Conservation (phyloP, 257 asterid species). For the Solanum appendiculatum region DNA sequence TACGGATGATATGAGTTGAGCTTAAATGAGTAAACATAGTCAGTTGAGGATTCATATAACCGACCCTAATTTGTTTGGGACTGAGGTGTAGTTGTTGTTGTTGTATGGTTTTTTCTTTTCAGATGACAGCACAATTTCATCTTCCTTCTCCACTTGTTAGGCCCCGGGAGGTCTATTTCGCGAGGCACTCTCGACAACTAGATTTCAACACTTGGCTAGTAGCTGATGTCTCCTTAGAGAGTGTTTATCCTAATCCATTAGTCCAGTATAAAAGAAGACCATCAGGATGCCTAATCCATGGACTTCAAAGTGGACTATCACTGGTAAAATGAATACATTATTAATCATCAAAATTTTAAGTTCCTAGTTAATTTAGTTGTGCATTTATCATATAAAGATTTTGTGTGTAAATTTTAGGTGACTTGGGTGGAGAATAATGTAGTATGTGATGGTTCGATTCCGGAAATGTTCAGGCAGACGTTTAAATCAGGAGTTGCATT, state of each 20-base stretch:
- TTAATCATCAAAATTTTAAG: neutral
- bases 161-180: constrained; percentile 33
- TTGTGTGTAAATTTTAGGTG: constrained; percentile 13
- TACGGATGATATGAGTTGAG: constrained; percentile 17
- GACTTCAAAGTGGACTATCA: constrained; percentile 29
- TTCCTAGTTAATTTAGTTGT: neutral
- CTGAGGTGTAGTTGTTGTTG: neutral
- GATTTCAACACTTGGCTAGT: constrained; percentile 35
- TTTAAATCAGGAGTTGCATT: constrained; percentile 22
- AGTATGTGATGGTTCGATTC: constrained; percentile 3
- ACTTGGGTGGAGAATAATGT: constrained; percentile 56
- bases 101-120: neutral
- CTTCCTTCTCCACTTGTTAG: constrained; percentile 40
- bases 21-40: neutral
- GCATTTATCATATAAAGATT: neutral
- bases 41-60: neutral
- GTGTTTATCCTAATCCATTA: constrained; percentile 24
- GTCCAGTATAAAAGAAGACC: constrained; percentile 31
- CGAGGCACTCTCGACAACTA: constrained; percentile 31
- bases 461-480: constrained; percentile 10
- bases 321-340: constrained; percentile 10
- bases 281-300: constrained; percentile 52
- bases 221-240: constrained; percentile 47
- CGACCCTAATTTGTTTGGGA: neutral
- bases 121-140: constrained; percentile 43